Evolutionary conservation across 2,329 filamentous ascomycete genomes (phyloP).

Genomic region (Pseudogymnoascus sp.): DNA sequence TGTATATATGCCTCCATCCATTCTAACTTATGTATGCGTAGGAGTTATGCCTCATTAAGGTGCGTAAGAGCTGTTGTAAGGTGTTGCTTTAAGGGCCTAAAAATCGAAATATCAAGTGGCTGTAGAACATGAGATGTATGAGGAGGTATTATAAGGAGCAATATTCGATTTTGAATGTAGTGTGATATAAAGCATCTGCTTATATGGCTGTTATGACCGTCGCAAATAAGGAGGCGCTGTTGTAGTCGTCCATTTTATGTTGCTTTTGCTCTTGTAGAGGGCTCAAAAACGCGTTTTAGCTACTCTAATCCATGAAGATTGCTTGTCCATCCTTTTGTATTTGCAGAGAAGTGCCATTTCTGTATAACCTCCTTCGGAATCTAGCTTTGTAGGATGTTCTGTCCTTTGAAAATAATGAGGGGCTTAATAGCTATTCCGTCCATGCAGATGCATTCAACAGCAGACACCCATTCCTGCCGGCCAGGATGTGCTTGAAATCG

Average conservation of each 20-base stretch:
- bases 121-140: constrained; percentile 14
- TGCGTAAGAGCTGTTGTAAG: background rate
- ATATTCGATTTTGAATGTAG: constrained; percentile 12
- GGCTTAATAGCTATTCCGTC: background rate
- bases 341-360: too few relatives aligned
- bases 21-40: too few relatives aligned
- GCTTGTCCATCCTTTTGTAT: background rate
- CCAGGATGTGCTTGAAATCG: background rate
- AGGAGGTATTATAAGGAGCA: constrained; percentile 12
- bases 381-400: too few relatives aligned
- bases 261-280: background rate
- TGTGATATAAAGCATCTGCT: constrained; percentile 11
- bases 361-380: too few relatives aligned
- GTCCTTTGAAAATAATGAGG: background rate
- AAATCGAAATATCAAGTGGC: constrained; percentile 15
- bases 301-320: background rate
- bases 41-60: too few relatives aligned
- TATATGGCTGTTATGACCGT: constrained; percentile 10
- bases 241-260: background rate
- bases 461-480: background rate
- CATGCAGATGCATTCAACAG: background rate
- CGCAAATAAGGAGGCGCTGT: constrained; percentile 1
- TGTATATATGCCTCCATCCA: too few relatives aligned
- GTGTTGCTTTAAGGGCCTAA: constrained; percentile 10
- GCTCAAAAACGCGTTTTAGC: background rate